Conservation (phyloP, 1,284 basidiomycete species). For the Mycosarcoma mackinlayi region DNA sequence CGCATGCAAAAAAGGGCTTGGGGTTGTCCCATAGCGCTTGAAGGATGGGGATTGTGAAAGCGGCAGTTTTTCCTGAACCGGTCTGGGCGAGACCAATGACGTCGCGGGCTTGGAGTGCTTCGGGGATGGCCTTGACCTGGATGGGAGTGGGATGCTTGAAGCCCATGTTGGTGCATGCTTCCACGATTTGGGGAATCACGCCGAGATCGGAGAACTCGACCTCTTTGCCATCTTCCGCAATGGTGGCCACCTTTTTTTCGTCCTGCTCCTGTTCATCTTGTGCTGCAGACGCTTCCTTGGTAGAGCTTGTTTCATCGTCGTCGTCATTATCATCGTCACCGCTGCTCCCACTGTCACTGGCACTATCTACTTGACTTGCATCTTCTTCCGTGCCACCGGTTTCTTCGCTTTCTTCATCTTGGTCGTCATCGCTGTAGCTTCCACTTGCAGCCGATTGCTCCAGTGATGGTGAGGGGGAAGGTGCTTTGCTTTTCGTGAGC, state of each 20-base stretch:
- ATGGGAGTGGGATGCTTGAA: slow-evolving; percentile 93
- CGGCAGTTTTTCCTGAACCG: slow-evolving; percentile 97
- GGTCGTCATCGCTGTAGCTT: slow-evolving; percentile 10
- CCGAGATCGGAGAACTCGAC: slow-evolving; percentile 76
- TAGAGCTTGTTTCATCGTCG: slow-evolving; percentile 1
- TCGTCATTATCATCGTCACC: slow-evolving; percentile 6
- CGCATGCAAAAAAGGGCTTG: slow-evolving; percentile 89
- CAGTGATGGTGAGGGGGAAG: slow-evolving; percentile 12
- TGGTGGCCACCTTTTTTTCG: slow-evolving; percentile 32
- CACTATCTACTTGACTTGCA: slow-evolving; percentile 1
- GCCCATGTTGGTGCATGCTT: slow-evolving; percentile 83
- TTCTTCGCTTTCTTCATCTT: slow-evolving; percentile 17
- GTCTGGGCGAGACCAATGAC: slow-evolving; percentile 98
- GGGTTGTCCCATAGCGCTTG: slow-evolving; percentile 98
- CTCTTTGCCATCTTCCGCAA: slow-evolving; percentile 30
- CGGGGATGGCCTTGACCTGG: slow-evolving; percentile 87
- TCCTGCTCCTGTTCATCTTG: slow-evolving; percentile 25
- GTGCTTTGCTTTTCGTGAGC: slow-evolving; percentile 16
- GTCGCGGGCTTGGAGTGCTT: slow-evolving; percentile 88
- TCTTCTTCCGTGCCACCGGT: slow-evolving; percentile 5
- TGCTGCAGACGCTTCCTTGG: not conserved
- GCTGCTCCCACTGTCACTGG: slow-evolving; percentile 5
- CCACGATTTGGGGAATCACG: slow-evolving; percentile 87
- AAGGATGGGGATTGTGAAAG: slow-evolving; percentile 93
- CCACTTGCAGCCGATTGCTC: slow-evolving; percentile 1